phyloP scores from a whole-genome alignment of 208 protist species.

The Leishmania tropica region DNA sequence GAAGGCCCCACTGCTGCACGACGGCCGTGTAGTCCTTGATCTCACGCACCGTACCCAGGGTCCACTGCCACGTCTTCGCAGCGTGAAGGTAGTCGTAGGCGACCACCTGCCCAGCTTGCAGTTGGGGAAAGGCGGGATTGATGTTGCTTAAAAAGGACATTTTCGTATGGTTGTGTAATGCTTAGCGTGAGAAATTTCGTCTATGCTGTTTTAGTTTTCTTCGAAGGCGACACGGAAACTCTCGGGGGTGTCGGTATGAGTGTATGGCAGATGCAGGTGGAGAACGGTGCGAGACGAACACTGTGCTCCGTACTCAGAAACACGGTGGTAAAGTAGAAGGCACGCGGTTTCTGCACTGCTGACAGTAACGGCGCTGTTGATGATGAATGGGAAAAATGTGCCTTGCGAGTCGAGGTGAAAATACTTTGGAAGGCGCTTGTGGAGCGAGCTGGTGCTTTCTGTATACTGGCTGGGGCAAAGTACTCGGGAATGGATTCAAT shows the following conservation, averaged over 20 bases:
- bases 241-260: background rate
- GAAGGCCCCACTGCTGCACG: conserved; percentile 63
- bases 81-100: conserved; percentile 65
- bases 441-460: background rate
- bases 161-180: background rate
- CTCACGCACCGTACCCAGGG: conserved; percentile 55
- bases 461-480: background rate
- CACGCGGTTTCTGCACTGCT: background rate
- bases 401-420: conserved; percentile 3
- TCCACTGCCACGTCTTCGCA: conserved; percentile 66
- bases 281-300: conserved; percentile 3
- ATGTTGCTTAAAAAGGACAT: conserved; percentile 34
- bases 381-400: conserved; percentile 8
- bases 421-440: background rate
- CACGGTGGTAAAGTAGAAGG: background rate
- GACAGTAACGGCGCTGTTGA: background rate
- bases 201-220: background rate
- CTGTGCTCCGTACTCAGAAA: background rate
- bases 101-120: conserved; percentile 54
- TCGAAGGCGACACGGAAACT: too few species aligned
- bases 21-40: conserved; percentile 40
- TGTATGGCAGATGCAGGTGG: background rate
- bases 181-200: background rate
- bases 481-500: background rate
- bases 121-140: conserved; percentile 19